These are phyloP conservation scores for Neohortaea acidophila DNA, from an alignment of 495 filamentous ascomycete genomes.

Conservation along the genomic window DNA sequence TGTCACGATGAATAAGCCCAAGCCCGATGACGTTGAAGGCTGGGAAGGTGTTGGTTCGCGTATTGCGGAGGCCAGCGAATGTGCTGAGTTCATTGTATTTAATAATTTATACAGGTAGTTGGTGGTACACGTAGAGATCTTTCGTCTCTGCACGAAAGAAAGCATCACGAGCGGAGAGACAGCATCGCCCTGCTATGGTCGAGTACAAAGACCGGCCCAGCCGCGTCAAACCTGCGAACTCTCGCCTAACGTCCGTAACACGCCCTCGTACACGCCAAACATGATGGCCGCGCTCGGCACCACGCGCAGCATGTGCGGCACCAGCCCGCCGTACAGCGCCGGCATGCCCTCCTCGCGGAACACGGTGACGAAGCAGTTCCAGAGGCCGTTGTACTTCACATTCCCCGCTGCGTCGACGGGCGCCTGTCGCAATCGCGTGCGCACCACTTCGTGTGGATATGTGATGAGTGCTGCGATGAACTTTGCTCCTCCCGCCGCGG, in stretches of 20 bases:
- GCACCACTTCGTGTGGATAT: conserved; percentile 80
- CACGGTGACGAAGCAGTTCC: conserved; percentile 68
- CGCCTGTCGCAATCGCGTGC: conserved; percentile 67
- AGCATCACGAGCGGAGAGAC: no score
- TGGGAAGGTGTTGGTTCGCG: no score
- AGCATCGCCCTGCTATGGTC: no score
- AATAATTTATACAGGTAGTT: no score
- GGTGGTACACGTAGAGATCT: no score
- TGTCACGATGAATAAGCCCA: no score
- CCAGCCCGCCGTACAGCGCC: conserved; percentile 70
- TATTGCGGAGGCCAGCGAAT: no score
- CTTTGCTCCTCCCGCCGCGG: conserved; percentile 68
- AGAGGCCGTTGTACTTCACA: conserved; percentile 66
- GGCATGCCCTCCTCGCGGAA: conserved; percentile 73
- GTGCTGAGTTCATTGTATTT: no score
- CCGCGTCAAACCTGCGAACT: conserved; percentile 19
- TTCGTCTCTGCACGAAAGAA: no score
- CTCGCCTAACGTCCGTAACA: conserved; percentile 37
- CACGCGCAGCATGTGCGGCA: conserved; percentile 71
- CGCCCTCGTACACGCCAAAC: conserved; percentile 80
- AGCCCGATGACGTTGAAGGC: no score
- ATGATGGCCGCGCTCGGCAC: conserved; percentile 83
- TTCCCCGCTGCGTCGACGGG: conserved; percentile 50
- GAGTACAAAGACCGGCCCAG: no score
- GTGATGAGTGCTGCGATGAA: conserved; percentile 63